Base-by-base conservation (phyloP, 345 rosid species). In the Firmiana major region DNA sequence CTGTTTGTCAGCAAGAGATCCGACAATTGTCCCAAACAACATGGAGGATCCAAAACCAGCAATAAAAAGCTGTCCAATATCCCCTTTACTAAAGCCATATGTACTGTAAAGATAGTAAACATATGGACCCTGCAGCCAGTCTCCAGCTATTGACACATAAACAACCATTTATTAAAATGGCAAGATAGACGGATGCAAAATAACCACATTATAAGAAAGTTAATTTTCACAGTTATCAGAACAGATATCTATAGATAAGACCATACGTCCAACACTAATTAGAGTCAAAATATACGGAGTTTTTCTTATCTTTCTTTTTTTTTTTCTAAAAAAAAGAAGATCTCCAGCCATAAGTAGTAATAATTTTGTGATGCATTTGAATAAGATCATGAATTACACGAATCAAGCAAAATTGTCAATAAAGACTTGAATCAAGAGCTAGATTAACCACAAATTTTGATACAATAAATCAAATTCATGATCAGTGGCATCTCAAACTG, bases 21-120 rank as follows among this genome's bases (percentile, higher is more conserved):
- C 99, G 60, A 95, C 99, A 79, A 95, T 90, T 54, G 99, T 95
- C 72, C 98, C 99, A 48, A 95, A 95, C 80, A 95, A 81, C 98
- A 95, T 91, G 12, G 99, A 95, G n/a, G 99, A 94, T 62, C 98
- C 98, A 82, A 94, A 94, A 67, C 98, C 98, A 83, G 98, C 98
- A 71, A 94, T 94, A 82, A 94, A 94, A 63, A 94, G 94, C 86
- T 90, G 98, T 2, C 98, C 98, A 15, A 93, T 94, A 51, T 94
- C 98, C 59, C 95, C 91, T 85, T 91, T 93, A 38, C 94, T 91
- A 73, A 79, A 94, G 34, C 98, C 98, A 79, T 94, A 94, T 15
- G 83, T 84, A 72, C 91, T 87, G 86, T 93, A 94, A 28, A 94
- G 92, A 86, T 83, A 94, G 85, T 94, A 94, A 13, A 94, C 98